A percentile compares a stretch with the other conserved stretches of the same genome.
These are phyloP conservation scores for Hydnomerulius pinastri DNA, from an alignment of 768 basidiomycete species.

Conservation along the genomic window DNA sequence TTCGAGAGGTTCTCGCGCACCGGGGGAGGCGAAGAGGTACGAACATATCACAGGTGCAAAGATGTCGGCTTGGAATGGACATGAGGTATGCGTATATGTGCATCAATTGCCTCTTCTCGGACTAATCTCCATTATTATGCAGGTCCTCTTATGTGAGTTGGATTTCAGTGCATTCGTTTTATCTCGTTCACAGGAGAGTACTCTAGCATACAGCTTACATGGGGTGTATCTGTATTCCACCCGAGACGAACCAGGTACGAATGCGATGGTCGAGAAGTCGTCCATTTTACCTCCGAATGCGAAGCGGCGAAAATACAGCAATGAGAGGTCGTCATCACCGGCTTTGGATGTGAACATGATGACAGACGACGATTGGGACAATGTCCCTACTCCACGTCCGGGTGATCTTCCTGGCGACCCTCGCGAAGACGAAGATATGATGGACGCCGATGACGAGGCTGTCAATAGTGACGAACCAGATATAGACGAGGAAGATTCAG, in stretches of 20 bases:
- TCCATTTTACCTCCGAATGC: constrained; percentile 34
- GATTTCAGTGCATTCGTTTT: neutral
- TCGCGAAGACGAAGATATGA: constrained; percentile 26
- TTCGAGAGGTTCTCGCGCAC: constrained; percentile 48
- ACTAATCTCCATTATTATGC: constrained; percentile 13
- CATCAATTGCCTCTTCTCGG: neutral
- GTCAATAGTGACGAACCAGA: constrained; percentile 27
- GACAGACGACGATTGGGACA: constrained; percentile 6
- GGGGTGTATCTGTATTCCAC: constrained; percentile 76
- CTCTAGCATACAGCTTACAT: constrained; percentile 70
- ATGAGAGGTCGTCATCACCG: neutral
- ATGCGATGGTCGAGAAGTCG: constrained; percentile 18
- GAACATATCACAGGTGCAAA: constrained; percentile 80
- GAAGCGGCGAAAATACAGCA: constrained; percentile 15
- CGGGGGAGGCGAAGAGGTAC: constrained; percentile 36
- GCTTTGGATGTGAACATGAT: neutral
- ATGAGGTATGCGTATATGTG: constrained; percentile 54
- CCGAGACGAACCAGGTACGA: constrained; percentile 52
- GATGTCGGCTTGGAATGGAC: constrained; percentile 68
- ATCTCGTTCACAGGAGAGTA: constrained; percentile 7
- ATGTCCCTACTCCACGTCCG: neutral
- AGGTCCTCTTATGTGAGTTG: constrained; percentile 68
- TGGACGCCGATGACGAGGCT: constrained; percentile 31
- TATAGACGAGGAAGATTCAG: constrained; percentile 30
- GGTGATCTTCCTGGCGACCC: neutral